Evolutionary conservation across 352 stramenopile genomes (phyloP).

Genomic region (Hyaloperonospora brassicae): DNA sequence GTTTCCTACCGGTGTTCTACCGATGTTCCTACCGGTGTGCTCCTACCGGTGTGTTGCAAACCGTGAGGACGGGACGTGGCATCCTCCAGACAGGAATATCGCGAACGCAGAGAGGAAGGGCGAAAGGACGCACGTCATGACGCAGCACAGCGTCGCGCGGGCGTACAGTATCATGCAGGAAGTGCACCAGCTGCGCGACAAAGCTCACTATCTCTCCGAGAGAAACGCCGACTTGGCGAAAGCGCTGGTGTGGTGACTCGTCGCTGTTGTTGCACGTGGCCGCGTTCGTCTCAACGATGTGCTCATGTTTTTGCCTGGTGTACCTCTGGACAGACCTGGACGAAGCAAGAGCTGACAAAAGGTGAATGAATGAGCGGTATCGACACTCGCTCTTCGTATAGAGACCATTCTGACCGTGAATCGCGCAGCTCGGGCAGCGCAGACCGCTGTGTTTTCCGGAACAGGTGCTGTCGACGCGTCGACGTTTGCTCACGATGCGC

Average conservation of each 20-base stretch:
- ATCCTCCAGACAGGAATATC: too few relatives aligned
- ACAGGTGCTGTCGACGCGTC: constrained; percentile 17
- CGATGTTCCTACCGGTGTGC: too few relatives aligned
- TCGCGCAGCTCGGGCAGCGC: constrained; percentile 17
- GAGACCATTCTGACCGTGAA: constrained; percentile 1
- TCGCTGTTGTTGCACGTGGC: not conserved
- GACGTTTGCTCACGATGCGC: not conserved
- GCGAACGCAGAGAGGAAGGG: too few relatives aligned
- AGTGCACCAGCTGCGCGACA: constrained; percentile 42
- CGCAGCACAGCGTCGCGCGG: constrained; percentile 32
- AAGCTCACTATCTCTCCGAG: constrained; percentile 33
- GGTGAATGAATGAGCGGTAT: constrained; percentile 12
- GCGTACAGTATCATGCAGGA: constrained; percentile 61
- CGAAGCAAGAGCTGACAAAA: constrained; percentile 47
- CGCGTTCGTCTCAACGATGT: not conserved
- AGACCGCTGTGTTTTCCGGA: constrained; percentile 25
- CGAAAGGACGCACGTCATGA: constrained; percentile 13
- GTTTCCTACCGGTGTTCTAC: too few relatives aligned
- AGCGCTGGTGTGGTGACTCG: constrained; percentile 34
- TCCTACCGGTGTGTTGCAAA: too few relatives aligned
- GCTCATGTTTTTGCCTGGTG: constrained; percentile 3
- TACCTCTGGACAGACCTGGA: constrained; percentile 32
- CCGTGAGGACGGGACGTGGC: too few relatives aligned
- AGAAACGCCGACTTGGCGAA: constrained; percentile 62
- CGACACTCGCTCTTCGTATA: not conserved